Base-by-base conservation (phyloP, 164 flowering plant genomes). In the Sextonia rubra region DNA sequence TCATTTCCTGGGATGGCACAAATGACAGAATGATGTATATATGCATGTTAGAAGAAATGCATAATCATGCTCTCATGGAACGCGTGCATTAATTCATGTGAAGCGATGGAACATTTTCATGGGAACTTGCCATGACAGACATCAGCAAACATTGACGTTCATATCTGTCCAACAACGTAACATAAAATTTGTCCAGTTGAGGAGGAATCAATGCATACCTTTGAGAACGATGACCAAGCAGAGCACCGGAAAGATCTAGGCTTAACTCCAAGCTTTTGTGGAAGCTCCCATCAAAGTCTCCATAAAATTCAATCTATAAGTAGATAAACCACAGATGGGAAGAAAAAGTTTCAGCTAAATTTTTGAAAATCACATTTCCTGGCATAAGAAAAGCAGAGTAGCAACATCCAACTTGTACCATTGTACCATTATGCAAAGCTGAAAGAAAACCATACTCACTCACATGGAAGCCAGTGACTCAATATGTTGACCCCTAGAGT, bases 241-340 rank as follows among this genome's bases (percentile, higher is more conserved):
- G 81, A 73, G 99, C 98, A 63, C 72, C 86, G 64, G 94, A 88
- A 47, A 95, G 91, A 85, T 95, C 97, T 63, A 83, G 69, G 18
- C 61, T 83, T 64, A 93, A 75, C 64, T 86, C 92, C 82, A 95
- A 77, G 77, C 92, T 90, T 75, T 89, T 93, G 87, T 95, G 98
- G 77, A 95, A 91, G 81, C 89, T 95, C 75, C 93, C 99, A 81
- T 93, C 97, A 72, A 89, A 91, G 79, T 95, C 99, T 49, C 99
- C 99, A 84, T 90, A 93, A 74, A 95, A 95, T 64, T 93, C 98
- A 85, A 95, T 93, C 99, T 95, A 77, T 17, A 72, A 68, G 69
- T 44, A 18, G 37, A 64, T 17, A 44, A 66, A 66, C 52, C 37
- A 66, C 12, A 44, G 15, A 32, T 29, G 22, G 22, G 5, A 56